Percentiles rank a stretch among this genome's conserved stretches.
Evolutionary conservation across 768 basidiomycete species (phyloP).

Genomic region (Mycena albidolilacea): DNA sequence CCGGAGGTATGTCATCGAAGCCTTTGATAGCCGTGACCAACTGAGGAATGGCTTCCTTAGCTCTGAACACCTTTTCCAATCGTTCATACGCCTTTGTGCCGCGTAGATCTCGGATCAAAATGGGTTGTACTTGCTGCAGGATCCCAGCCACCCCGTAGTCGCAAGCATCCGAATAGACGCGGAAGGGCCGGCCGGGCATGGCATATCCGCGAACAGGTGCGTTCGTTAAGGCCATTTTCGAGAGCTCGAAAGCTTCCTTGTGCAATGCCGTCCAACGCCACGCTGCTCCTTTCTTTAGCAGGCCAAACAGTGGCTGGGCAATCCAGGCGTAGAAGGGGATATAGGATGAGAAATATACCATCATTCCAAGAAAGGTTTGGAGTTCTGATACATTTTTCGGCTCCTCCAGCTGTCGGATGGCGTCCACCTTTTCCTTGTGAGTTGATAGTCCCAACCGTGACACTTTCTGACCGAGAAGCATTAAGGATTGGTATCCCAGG

Average conservation of each 20-base stretch:
- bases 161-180: constrained; percentile 53
- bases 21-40: neutral
- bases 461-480: constrained; percentile 57
- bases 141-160: constrained; percentile 47
- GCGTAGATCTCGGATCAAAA: constrained; percentile 43
- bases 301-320: constrained; percentile 48
- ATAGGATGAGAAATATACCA: constrained; percentile 52
- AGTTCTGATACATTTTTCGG: constrained; percentile 46
- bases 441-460: constrained; percentile 51
- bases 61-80: constrained; percentile 40
- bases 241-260: constrained; percentile 45
- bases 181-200: constrained; percentile 45
- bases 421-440: constrained; percentile 52
- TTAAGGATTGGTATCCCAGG: constrained; percentile 48
- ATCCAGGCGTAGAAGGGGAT: constrained; percentile 53
- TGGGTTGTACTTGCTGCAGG: constrained; percentile 52
- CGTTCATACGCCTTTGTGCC: constrained; percentile 46
- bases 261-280: constrained; percentile 45
- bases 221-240: constrained; percentile 46
- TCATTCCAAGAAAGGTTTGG: constrained; percentile 50
- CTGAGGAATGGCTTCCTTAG: constrained; percentile 20
- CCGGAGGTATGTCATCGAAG: neutral
- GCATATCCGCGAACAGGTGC: constrained; percentile 53
- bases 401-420: constrained; percentile 47
- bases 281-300: constrained; percentile 45